These are phyloP conservation scores for Mycocalia duriaeana DNA, from an alignment of 1,284 basidiomycete species.

Conservation along the genomic window DNA sequence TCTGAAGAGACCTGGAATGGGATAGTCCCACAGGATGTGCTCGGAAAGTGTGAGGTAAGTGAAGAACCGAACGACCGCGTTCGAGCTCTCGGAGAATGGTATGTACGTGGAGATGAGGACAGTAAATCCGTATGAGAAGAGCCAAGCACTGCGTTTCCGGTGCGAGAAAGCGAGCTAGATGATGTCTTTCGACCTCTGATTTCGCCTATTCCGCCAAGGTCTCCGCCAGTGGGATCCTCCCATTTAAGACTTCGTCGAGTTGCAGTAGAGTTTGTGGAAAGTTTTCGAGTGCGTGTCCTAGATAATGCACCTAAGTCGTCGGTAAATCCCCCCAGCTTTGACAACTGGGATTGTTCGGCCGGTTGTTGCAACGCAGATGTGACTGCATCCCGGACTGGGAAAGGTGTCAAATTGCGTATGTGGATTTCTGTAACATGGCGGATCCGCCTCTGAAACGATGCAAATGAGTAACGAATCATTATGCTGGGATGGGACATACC, in stretches of 20 bases:
- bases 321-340: constrained; percentile 45
- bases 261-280: constrained; percentile 54
- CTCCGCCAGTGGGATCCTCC: constrained; percentile 36
- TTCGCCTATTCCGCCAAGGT: constrained; percentile 17
- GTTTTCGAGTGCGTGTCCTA: constrained; percentile 53
- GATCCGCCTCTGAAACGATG: constrained; percentile 60
- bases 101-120: constrained; percentile 23
- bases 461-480: too few relatives aligned
- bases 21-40: constrained; percentile 9
- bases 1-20: not conserved
- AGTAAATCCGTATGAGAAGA: constrained; percentile 14
- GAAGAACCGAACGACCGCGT: constrained; percentile 49
- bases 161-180: too few relatives aligned
- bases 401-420: constrained; percentile 76
- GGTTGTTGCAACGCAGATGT: constrained; percentile 68
- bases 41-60: constrained; percentile 22
- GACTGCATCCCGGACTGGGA: constrained; percentile 71
- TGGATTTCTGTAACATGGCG: constrained; percentile 72
- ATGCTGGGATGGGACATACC: too few relatives aligned
- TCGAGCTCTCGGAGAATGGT: constrained; percentile 38
- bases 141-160: too few relatives aligned
- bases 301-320: constrained; percentile 68
- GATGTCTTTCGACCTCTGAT: constrained; percentile 33
- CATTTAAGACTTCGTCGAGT: constrained; percentile 43
- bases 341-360: constrained; percentile 53